Base-by-base conservation (phyloP, 2,329 filamentous ascomycete genomes). In the Ophiostoma ips region DNA sequence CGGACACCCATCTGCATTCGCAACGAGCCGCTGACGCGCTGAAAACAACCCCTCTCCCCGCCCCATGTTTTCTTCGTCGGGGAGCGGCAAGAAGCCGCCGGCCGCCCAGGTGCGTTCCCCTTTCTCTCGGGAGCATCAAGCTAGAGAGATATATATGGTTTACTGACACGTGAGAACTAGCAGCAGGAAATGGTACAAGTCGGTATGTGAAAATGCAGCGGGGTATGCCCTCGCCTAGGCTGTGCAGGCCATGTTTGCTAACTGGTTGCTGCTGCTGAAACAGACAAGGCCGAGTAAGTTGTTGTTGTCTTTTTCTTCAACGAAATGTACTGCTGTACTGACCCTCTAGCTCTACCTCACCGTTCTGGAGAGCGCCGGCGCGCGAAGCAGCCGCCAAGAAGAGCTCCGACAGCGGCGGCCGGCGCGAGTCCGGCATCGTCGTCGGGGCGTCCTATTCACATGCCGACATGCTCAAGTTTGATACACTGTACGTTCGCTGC, bases 171-270 rank as follows among this genome's bases (percentile, higher is more conserved):
- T 72, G 41, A 41, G 38, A 12, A 33, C n/a, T 24, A 28, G 13
- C 49, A 52, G 28, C 55, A 96, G 87, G 92, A 98, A 76, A 98
- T 98, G 92, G 87, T 95, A 60, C 90, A 98, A 84, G 89, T 98
- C 73, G 90, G 92, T 96, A 83, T 62, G 75, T 73, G 40, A n/a
- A 11, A 11, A n/a, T 43, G 46, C 33, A 16, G 40, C 28, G 28
- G 21, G n/a, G n/a, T n/a, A n/a, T n/a, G n/a, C n/a, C n/a, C n/a
- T n/a, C n/a, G n/a, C n/a, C n/a, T n/a, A n/a, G n/a, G n/a, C n/a
- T n/a, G n/a, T n/a, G n/a, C n/a, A n/a, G n/a, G n/a, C n/a, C n/a
- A n/a, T n/a, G n/a, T 35, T n/a, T 50, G 48, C 48, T 56, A 30
- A 48, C 52, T 28, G 48, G 18, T 30, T 47, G 19, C 44, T 56